These are phyloP conservation scores for Lanmaoa rubissima DNA, from an alignment of 768 basidiomycete genomes.

Conservation along the genomic window DNA sequence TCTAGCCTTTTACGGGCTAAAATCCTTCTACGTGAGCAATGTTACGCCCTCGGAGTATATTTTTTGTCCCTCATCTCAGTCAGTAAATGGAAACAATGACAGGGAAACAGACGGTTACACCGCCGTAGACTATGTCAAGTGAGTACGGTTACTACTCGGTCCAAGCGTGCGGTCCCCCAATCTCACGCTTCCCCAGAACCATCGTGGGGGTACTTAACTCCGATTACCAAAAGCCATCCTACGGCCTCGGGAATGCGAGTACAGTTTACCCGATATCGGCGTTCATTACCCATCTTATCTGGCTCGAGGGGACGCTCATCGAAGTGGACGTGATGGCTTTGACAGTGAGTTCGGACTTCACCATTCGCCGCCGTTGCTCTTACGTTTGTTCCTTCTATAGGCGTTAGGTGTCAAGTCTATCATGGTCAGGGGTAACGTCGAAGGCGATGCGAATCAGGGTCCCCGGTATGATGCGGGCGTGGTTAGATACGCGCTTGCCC, in stretches of 20 bases:
- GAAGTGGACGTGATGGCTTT: slow-evolving; percentile 59
- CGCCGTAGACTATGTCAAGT: slow-evolving; percentile 83
- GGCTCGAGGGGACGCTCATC: slow-evolving; percentile 63
- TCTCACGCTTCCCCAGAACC: slow-evolving; percentile 42
- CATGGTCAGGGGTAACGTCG: slow-evolving; percentile 38
- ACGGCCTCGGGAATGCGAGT: slow-evolving; percentile 57
- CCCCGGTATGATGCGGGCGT: slow-evolving; percentile 45
- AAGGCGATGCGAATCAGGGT: slow-evolving; percentile 23
- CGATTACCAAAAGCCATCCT: slow-evolving; percentile 46
- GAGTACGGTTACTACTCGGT: slow-evolving; percentile 19
- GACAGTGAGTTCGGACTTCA: slow-evolving; percentile 45
- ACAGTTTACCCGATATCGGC: slow-evolving; percentile 73
- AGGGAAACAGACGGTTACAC: slow-evolving; percentile 86
- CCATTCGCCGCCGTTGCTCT: not conserved
- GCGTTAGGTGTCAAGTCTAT: slow-evolving; percentile 59
- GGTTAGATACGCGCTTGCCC: slow-evolving; percentile 44
- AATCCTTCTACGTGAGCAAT: slow-evolving; percentile 71
- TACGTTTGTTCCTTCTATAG: slow-evolving; percentile 32
- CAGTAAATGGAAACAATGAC: slow-evolving; percentile 88
- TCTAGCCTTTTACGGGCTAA: slow-evolving; percentile 74
- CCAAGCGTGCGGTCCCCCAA: not conserved
- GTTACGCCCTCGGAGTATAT: not conserved
- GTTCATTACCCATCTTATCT: slow-evolving; percentile 83
- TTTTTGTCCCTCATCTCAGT: slow-evolving; percentile 2
- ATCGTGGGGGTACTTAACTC: slow-evolving; percentile 70